Evolutionary conservation across 176 grass and related monocot species (phyloP).

Genomic region (Carex scoparia): DNA sequence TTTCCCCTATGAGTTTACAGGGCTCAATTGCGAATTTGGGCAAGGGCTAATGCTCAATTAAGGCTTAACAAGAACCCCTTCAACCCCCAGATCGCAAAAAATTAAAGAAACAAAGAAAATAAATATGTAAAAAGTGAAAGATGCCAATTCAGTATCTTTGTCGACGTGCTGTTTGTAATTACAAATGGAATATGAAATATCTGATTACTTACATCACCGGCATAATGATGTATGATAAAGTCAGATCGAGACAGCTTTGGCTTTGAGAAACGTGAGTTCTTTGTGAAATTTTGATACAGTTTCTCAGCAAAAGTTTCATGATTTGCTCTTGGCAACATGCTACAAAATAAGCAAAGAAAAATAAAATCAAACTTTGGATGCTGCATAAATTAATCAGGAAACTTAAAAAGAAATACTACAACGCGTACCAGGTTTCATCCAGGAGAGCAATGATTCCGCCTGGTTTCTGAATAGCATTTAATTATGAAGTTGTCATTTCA

Average conservation of each 20-base stretch:
- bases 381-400: background rate
- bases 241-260: constrained; percentile 90
- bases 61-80: background rate
- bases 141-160: background rate
- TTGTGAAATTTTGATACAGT: constrained; percentile 87
- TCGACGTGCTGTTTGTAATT: background rate
- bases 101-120: background rate
- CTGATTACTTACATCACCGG: constrained; percentile 77
- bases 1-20: background rate
- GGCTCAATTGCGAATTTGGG: background rate
- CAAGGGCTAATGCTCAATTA: background rate
- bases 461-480: constrained; percentile 66
- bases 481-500: background rate
- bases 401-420: constrained; percentile 20
- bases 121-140: background rate
- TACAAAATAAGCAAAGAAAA: constrained; percentile 37
- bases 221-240: constrained; percentile 93
- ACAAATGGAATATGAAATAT: background rate
- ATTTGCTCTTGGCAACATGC: constrained; percentile 93
- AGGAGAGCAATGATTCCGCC: constrained; percentile 93
- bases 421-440: constrained; percentile 86
- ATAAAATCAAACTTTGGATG: constrained; percentile 27
- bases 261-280: constrained; percentile 70
- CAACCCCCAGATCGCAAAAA: background rate
- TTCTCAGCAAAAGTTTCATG: constrained; percentile 96